A percentile compares a stretch with the other conserved stretches of the same genome.
Evolutionary conservation across 768 basidiomycete genomes (phyloP).

Genomic region (Trametes maxima): DNA sequence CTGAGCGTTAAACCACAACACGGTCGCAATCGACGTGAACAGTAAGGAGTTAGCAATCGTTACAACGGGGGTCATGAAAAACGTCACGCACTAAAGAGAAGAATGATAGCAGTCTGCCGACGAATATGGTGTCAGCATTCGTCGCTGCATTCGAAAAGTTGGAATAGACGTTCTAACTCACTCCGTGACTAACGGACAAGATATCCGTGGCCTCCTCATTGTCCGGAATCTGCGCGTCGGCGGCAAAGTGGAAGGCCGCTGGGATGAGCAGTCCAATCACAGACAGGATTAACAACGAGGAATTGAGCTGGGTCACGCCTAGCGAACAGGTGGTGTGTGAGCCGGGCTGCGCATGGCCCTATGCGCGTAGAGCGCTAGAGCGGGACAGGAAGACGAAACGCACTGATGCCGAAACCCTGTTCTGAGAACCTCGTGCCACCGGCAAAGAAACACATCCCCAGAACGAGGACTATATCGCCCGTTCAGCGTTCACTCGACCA

Average conservation of each 20-base stretch:
- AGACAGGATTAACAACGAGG: constrained; percentile 74
- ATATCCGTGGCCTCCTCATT: constrained; percentile 44
- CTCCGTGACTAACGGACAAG: constrained; percentile 54
- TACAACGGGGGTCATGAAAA: neutral
- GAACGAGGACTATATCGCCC: constrained; percentile 46
- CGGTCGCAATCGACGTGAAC: neutral
- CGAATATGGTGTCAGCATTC: neutral
- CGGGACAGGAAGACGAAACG: constrained; percentile 33
- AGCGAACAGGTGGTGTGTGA: neutral
- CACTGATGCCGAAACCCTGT: constrained; percentile 77
- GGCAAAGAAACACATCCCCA: constrained; percentile 92
- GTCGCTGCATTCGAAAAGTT: neutral
- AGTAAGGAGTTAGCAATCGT: neutral
- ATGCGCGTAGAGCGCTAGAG: neutral
- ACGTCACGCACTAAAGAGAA: constrained; percentile 49
- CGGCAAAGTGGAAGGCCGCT: constrained; percentile 73
- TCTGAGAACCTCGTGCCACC: constrained; percentile 78
- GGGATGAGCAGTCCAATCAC: constrained; percentile 80
- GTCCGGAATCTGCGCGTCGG: constrained; percentile 29
- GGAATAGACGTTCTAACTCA: constrained; percentile 31
- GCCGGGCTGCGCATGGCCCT: neutral
- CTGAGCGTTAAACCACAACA: constrained; percentile 31
- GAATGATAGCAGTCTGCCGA: constrained; percentile 50
- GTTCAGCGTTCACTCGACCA: neutral
- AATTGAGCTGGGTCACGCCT: constrained; percentile 71